Evolutionary conservation across 495 filamentous ascomycete genomes (phyloP).

Genomic region (Hypoxylon fragiforme): DNA sequence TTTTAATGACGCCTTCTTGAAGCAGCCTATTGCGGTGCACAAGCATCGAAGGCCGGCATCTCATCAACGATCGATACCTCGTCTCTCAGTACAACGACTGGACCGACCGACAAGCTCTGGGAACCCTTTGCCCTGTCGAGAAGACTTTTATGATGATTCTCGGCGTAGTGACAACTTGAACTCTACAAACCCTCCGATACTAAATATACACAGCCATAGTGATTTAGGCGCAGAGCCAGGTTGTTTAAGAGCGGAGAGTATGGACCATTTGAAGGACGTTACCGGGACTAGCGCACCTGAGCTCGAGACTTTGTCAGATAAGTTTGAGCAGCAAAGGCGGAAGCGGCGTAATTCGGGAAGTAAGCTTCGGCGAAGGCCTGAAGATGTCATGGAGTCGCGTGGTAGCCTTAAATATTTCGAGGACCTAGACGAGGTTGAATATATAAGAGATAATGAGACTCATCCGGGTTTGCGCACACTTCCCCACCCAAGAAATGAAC

Average conservation of each 20-base stretch:
- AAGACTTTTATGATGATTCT: conserved; percentile 3
- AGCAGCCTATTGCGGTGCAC: conserved; percentile 68
- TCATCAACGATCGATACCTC: conserved; percentile 61
- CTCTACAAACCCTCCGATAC: conserved; percentile 9
- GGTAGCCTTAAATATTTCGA: conserved; percentile 82
- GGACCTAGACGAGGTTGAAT: conserved; percentile 73
- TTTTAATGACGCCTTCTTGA: conserved; percentile 89
- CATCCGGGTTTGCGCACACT: conserved; percentile 57
- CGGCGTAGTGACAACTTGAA: conserved; percentile 6
- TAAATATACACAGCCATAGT: conserved; percentile 39
- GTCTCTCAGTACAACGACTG: conserved; percentile 44
- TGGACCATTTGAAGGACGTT: conserved; percentile 47
- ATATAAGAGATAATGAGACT: conserved; percentile 76
- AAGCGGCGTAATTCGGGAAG: conserved; percentile 78
- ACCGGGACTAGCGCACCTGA: conserved; percentile 61
- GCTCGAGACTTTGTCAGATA: conserved; percentile 49
- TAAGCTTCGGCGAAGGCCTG: conserved; percentile 69
- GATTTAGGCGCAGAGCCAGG: conserved; percentile 31
- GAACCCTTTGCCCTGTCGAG: conserved; percentile 2
- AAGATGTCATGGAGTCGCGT: conserved; percentile 62
- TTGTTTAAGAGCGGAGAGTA: conserved; percentile 5
- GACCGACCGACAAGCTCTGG: conserved; percentile 39
- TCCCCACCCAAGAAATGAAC: background rate
- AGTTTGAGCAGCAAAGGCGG: conserved; percentile 40
- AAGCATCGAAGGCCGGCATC: conserved; percentile 58